Base-by-base conservation (phyloP, 345 rosid species). In the Moricandia moricandioides region DNA sequence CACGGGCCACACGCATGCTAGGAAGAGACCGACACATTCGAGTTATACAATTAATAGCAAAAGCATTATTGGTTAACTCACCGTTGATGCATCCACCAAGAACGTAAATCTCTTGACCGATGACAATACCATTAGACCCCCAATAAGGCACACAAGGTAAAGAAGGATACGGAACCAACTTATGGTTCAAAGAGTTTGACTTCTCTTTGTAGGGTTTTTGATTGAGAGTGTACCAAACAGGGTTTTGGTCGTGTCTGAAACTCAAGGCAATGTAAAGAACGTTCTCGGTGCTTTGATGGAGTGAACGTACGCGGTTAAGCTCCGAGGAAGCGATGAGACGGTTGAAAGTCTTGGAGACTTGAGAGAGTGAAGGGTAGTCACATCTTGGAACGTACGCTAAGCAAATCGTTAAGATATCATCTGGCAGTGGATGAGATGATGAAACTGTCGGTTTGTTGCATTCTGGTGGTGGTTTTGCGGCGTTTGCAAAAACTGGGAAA, bases 201-300 rank as follows among this genome's bases (percentile, higher is more conserved):
- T 45, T 31, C 6, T 45, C 13, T 37, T 12, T 29, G 66, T 9
- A 12, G 0, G 66, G 74, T 11, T 43, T 58, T 57, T 14, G 55
- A 26, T 26, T 55, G 51, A 69, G 64, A 69, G 54, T 6, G 26
- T 37, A 69, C 73, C 73, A 69, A 26, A 7, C 4, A 13, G n/a
- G 64, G 3, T 40, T 26, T 39, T 56, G 4, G 10, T 56, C 39
- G 40, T 1, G 29, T 0, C 3, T 1, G 5, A 40, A 8, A 14
- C 73, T 58, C 65, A 70, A 58, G 29, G 65, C 73, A 16, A 70
- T 0, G 55, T 58, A 70, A 27, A 70, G 29, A 70, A 70, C 65
- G 30, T 58, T 58, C 45, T 70, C 55, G 13, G 65, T 70, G 5
- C 4, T 3, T 10, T 56, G 34, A 24, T 16, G 8, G n/a, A 27